phyloP scores from a whole-genome alignment of 2,329 filamentous ascomycete species.

The Botrytis tulipae region DNA sequence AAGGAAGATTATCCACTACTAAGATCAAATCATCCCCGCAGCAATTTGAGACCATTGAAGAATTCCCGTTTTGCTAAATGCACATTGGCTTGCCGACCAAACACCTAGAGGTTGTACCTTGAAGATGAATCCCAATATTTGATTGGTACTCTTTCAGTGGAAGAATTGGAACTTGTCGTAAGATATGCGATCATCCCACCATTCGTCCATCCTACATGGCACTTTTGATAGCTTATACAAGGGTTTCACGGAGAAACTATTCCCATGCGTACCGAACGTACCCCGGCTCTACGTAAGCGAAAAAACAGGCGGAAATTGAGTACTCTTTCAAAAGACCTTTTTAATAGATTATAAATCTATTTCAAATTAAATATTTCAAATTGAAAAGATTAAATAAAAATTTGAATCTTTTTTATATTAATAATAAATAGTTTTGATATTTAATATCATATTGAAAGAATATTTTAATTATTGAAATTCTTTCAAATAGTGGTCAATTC shows the following conservation, averaged over 20 bases:
- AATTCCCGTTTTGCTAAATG: background rate
- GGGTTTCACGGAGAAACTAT: background rate
- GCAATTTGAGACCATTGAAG: background rate
- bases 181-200: background rate
- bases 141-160: background rate
- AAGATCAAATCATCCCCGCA: background rate
- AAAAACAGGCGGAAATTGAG: no score
- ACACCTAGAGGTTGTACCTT: background rate
- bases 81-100: background rate
- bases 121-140: no score
- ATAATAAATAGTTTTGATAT: no score
- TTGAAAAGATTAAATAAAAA: no score
- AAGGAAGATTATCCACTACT: slow-evolving; percentile 2
- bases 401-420: no score
- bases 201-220: background rate
- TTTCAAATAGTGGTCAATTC: no score
- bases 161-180: background rate
- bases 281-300: no score
- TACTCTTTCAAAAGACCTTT: no score
- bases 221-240: background rate
- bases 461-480: no score
- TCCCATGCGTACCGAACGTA: background rate
- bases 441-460: no score
- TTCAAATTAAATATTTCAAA: no score
- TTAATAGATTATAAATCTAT: no score